Evolutionary conservation across 1,284 basidiomycete genomes (phyloP).

Genomic region (Sanguinoderma infundibulare): DNA sequence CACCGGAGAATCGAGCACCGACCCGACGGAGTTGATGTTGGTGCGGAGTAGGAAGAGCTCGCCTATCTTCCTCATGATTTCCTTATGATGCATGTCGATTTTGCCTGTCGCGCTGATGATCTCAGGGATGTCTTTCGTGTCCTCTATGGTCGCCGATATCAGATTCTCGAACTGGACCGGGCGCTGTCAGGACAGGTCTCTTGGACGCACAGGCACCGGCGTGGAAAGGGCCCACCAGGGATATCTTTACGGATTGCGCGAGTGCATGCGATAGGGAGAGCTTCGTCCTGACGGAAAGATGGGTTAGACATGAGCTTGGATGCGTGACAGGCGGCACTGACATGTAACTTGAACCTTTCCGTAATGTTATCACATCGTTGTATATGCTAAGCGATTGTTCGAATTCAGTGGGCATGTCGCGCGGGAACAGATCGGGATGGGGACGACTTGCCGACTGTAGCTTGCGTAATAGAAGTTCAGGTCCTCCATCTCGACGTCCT

Average conservation of each 20-base stretch:
- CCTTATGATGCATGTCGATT: slow-evolving; percentile 88
- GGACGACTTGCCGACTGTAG: slow-evolving; percentile 78
- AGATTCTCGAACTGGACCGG: slow-evolving; percentile 83
- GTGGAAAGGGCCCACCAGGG: slow-evolving; percentile 59
- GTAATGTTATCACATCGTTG: slow-evolving; percentile 96
- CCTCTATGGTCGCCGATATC: slow-evolving; percentile 93
- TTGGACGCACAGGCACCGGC: not conserved
- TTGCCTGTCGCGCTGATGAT: slow-evolving; percentile 94
- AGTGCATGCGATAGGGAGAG: slow-evolving; percentile 93
- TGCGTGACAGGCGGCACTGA: slow-evolving; percentile 43
- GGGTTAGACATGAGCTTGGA: slow-evolving; percentile 24
- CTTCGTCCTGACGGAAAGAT: slow-evolving; percentile 77
- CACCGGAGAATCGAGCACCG: slow-evolving; percentile 93
- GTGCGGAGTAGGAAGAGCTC: slow-evolving; percentile 93
- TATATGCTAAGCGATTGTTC: slow-evolving; percentile 71
- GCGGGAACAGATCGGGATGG: slow-evolving; percentile 7
- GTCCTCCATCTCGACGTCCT: slow-evolving; percentile 94
- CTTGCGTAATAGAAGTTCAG: slow-evolving; percentile 97
- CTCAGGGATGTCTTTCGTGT: slow-evolving; percentile 96
- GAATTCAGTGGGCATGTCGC: slow-evolving; percentile 1
- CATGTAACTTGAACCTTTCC: slow-evolving; percentile 96
- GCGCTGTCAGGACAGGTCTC: not conserved
- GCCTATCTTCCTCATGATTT: slow-evolving; percentile 98
- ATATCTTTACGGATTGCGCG: slow-evolving; percentile 97
- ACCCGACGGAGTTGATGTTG: slow-evolving; percentile 95